A percentile compares a stretch with the other conserved stretches of the same genome.
phyloP scores from a whole-genome alignment of 768 basidiomycete genomes.

The Suillus luteus region DNA sequence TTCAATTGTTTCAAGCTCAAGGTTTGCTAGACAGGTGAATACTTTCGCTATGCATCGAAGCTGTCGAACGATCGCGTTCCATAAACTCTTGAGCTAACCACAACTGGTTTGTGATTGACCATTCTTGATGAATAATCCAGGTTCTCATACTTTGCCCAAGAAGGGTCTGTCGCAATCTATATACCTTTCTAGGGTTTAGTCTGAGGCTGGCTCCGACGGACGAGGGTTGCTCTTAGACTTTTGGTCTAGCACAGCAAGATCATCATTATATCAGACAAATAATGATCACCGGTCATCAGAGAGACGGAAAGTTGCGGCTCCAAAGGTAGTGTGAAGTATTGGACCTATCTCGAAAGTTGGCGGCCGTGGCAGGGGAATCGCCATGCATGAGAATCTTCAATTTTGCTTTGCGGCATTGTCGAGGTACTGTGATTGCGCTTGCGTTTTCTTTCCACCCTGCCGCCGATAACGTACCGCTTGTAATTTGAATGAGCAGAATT shows the following conservation, averaged over 20 bases:
- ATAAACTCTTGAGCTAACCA: not conserved
- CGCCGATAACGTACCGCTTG: constrained; percentile 2
- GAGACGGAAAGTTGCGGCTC: not conserved
- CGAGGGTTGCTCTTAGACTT: not conserved
- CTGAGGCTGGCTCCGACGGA: not conserved
- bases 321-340: not conserved
- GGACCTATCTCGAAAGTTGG: not conserved
- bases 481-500: not conserved
- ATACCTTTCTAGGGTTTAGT: constrained; percentile 5
- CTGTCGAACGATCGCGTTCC: not conserved
- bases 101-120: constrained; percentile 5
- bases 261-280: not conserved
- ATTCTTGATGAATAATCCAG: not conserved
- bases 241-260: not conserved
- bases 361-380: not conserved
- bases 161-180: not conserved
- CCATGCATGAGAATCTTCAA: constrained; percentile 3
- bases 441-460: constrained; percentile 5
- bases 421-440: constrained; percentile 6
- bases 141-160: constrained; percentile 1
- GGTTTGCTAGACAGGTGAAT: constrained; percentile 5
- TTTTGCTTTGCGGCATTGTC: not conserved
- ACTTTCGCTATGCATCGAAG: not conserved
- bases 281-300: not conserved
- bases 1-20: not conserved